phyloP scores from a whole-genome alignment of 73 alveolate species.

The Blepharisma japonicum region DNA sequence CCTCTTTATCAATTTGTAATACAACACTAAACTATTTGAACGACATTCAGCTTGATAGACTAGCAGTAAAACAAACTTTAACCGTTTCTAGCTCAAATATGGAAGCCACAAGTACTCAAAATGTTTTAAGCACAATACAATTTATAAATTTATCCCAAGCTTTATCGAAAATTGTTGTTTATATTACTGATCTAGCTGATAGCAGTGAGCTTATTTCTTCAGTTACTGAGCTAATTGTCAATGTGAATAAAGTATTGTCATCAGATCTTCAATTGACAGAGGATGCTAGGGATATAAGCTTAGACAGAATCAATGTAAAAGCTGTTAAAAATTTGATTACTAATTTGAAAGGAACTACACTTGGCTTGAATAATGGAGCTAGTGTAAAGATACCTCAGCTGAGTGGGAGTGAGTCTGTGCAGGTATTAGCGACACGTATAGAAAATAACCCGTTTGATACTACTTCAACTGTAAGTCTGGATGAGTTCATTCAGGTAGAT shows the following conservation, averaged over 20 bases:
- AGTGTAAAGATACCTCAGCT: slow-evolving; percentile 7
- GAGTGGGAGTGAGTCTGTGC: neutral
- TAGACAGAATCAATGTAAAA: neutral
- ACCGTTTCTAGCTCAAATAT: neutral
- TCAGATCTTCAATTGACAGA: neutral
- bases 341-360: neutral
- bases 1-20: neutral
- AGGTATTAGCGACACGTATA: neutral
- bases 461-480: neutral
- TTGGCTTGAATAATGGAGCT: neutral
- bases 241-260: neutral
- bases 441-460: neutral
- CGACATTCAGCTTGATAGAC: neutral
- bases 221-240: no score
- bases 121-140: neutral
- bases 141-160: neutral
- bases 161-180: neutral
- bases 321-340: neutral
- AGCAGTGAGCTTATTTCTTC: no score
- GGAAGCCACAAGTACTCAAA: slow-evolving; percentile 1
- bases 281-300: neutral
- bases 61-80: neutral
- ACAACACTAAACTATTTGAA: neutral
- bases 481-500: neutral
- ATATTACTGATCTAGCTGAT: no score